Base-by-base conservation (phyloP, 2,329 filamentous ascomycete species). In the Akanthomyces lecanii region DNA sequence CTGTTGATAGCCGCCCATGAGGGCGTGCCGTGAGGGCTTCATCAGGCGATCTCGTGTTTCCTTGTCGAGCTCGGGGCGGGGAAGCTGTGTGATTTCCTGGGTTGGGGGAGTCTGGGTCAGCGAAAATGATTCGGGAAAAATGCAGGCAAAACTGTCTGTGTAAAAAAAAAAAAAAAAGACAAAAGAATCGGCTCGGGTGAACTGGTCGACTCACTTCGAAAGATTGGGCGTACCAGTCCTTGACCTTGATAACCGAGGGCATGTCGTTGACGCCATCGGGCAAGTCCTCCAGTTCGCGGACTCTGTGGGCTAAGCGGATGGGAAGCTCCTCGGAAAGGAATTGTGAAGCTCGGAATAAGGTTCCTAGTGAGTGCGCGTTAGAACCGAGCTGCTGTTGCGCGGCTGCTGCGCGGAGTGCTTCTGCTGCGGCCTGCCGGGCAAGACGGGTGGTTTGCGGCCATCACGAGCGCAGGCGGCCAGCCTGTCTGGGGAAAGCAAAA, bases 171-270 rank as follows among this genome's bases (percentile, higher is more conserved):
- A 5, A 30, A 18, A 21, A 14, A 21, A 28, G 5, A 42, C 42
- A 5, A 11, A 54, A 18, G 21, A 21, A 30, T 30, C 28, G 4
- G 18, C 40, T 14, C 10, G 1, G 38, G 28, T 4, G 53, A 4
- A 44, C 12, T 44, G 23, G 16, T 7, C 23, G 25, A 74, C 84
- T 70, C 85, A 97, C 93, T 87, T 99, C 95, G 73, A 99, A 99
- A 58, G 95, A 99, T 80, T 99, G 95, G 67, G 94, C 95, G 76
- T 99, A 99, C 95, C 95, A 99, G 73, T 98, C 93, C 75, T 93
- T 90, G 69, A 99, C 95, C 72, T 89, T 92, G 75, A 89, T 88
- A 69, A 99, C 97, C 12, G 95, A 98, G 45, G 93, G 91, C 95
- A 99, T 98, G 69, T 98, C 93, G 75, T 92, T 97, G 66, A 99